These are phyloP conservation scores for Quercus lobata DNA, from an alignment of 331 rosid species.

Conservation along the genomic window DNA sequence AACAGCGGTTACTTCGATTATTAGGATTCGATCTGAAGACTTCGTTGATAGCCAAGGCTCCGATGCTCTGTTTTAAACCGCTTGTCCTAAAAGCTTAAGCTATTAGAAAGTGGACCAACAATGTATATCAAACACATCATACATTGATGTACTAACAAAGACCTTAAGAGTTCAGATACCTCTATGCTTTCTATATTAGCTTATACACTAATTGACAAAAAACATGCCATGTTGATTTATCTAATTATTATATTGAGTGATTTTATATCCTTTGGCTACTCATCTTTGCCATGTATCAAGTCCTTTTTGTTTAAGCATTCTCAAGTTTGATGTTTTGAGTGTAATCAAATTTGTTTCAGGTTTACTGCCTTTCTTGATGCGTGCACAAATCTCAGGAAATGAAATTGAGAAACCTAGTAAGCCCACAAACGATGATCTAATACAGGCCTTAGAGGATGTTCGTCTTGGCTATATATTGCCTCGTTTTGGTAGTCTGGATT, in stretches of 20 bases:
- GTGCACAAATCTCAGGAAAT: slow-evolving; percentile 28
- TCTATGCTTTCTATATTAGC: neutral
- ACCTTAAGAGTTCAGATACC: neutral
- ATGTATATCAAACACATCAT: neutral
- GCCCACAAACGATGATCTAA: slow-evolving; percentile 71
- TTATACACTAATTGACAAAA: neutral
- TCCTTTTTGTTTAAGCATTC: neutral
- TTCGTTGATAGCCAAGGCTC: neutral
- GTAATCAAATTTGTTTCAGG: slow-evolving; percentile 35
- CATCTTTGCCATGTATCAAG: neutral
- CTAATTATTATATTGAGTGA: neutral
- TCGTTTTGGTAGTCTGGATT: slow-evolving; percentile 70
- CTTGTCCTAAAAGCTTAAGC: neutral
- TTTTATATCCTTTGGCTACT: neutral
- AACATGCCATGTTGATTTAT: neutral
- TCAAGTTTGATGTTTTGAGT: slow-evolving; percentile 12
- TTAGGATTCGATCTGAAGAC: neutral
- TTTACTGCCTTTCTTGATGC: slow-evolving; percentile 63
- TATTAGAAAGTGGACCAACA: neutral
- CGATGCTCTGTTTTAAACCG: neutral
- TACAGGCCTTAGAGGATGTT: slow-evolving; percentile 71
- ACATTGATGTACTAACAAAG: neutral
- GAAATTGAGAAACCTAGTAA: slow-evolving; percentile 28
- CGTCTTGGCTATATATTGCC: slow-evolving; percentile 70
- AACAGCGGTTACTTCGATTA: neutral